A percentile compares a stretch with the other conserved stretches of the same genome.
phyloP scores from a whole-genome alignment of 2,329 filamentous ascomycete genomes.

The Fusarium mangiferae region DNA sequence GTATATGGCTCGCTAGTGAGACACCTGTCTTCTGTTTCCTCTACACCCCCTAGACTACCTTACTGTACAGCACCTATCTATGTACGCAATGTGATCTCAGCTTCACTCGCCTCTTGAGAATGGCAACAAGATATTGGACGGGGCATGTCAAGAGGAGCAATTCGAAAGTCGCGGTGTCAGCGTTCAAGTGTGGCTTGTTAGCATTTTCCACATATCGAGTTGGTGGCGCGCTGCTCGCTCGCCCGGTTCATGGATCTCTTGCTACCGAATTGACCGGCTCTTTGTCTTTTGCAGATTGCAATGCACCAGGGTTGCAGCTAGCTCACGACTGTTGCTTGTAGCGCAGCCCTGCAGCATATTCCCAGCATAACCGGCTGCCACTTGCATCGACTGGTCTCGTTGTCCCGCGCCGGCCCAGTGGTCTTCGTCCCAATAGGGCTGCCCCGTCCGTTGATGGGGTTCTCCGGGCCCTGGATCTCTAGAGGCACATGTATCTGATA shows the following conservation, averaged over 20 bases:
- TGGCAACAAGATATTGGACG: constrained; percentile 20
- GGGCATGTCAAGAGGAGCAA: neutral
- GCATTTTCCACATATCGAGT: constrained; percentile 22
- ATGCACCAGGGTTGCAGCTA: constrained; percentile 23
- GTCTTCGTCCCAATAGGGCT: constrained; percentile 39
- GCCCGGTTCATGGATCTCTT: constrained; percentile 15
- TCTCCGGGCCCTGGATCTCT: constrained; percentile 30
- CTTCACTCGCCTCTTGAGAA: constrained; percentile 22
- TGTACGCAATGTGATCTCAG: constrained; percentile 22
- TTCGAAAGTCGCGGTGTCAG: constrained; percentile 17
- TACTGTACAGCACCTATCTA: neutral
- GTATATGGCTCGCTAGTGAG: constrained; percentile 12
- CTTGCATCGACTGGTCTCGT: constrained; percentile 31
- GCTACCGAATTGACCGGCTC: constrained; percentile 15
- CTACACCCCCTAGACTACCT: constrained; percentile 3
- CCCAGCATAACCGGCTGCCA: constrained; percentile 15
- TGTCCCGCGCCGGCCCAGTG: constrained; percentile 22
- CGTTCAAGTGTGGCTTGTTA: constrained; percentile 33
- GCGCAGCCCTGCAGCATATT: constrained; percentile 36
- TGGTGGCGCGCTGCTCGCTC: constrained; percentile 32
- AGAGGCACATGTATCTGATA: constrained; percentile 37
- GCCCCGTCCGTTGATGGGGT: constrained; percentile 36
- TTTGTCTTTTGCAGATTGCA: constrained; percentile 33
- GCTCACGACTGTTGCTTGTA: constrained; percentile 29
- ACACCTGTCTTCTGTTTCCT: constrained; percentile 7